A percentile compares a stretch with the other conserved stretches of the same genome.
Evolutionary conservation across 768 basidiomycete genomes (phyloP).

Genomic region (Phanerochaete carnosa): DNA sequence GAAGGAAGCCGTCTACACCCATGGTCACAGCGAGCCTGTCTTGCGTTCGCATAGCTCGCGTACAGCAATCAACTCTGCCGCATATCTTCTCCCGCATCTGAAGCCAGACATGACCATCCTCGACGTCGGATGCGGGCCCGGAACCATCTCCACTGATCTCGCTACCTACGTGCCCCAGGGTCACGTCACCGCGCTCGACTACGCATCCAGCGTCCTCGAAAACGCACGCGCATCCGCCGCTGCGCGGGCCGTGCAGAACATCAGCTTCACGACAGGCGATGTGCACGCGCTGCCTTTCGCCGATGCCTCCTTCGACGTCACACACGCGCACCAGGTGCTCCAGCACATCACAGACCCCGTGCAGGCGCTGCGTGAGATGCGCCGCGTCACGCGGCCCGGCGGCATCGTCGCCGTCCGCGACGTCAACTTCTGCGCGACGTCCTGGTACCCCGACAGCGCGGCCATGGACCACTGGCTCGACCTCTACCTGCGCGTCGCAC

Average conservation of each 20-base stretch:
- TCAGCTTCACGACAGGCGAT: slow-evolving; percentile 38
- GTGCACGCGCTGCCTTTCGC: slow-evolving; percentile 32
- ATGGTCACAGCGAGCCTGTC: slow-evolving; percentile 7
- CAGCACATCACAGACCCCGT: slow-evolving; percentile 44
- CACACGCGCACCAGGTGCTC: slow-evolving; percentile 48
- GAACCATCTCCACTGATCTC: slow-evolving; percentile 44
- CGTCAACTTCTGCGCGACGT: slow-evolving; percentile 31
- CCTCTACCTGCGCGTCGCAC: slow-evolving; percentile 30
- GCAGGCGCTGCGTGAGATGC: slow-evolving; percentile 42
- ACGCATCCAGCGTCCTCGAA: slow-evolving; percentile 30
- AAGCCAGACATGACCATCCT: slow-evolving; percentile 39
- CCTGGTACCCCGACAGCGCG: slow-evolving; percentile 34
- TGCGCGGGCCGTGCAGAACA: slow-evolving; percentile 30
- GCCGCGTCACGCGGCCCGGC: slow-evolving; percentile 40
- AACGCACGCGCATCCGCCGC: slow-evolving; percentile 30
- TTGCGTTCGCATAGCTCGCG: slow-evolving; percentile 21
- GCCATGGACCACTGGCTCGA: slow-evolving; percentile 28
- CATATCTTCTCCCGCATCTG: slow-evolving; percentile 36
- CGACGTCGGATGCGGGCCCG: slow-evolving; percentile 52
- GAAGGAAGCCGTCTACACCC: not conserved
- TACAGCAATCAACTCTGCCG: slow-evolving; percentile 40
- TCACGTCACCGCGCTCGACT: slow-evolving; percentile 41
- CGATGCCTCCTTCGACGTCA: slow-evolving; percentile 45
- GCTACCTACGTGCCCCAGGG: slow-evolving; percentile 34
- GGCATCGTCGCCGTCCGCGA: slow-evolving; percentile 46